These are phyloP conservation scores for Botrytis byssoidea DNA, from an alignment of 2,329 filamentous ascomycete species.

Conservation along the genomic window DNA sequence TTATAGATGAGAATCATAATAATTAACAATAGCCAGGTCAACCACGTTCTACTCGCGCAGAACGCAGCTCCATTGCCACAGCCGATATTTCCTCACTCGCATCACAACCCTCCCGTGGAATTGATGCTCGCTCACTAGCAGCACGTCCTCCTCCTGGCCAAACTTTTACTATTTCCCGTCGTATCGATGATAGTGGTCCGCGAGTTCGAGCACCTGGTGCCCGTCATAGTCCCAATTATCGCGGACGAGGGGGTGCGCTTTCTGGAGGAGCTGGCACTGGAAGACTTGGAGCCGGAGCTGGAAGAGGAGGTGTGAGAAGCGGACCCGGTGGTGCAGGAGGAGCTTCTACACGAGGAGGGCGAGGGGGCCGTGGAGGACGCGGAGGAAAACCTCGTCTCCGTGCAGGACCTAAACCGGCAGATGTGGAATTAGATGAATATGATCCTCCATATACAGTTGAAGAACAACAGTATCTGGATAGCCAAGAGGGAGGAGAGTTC, in stretches of 20 bases:
- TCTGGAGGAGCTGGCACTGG: neutral
- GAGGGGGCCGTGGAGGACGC: constrained; percentile 16
- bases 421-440: constrained; percentile 13
- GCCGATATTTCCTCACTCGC: constrained; percentile 35
- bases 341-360: constrained; percentile 6
- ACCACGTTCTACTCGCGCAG: constrained; percentile 14
- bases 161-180: constrained; percentile 27
- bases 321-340: constrained; percentile 8
- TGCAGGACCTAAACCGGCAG: neutral
- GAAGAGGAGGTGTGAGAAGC: constrained; percentile 29
- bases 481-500: constrained; percentile 31
- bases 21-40: constrained; percentile 3
- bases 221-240: constrained; percentile 5
- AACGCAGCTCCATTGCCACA: constrained; percentile 31
- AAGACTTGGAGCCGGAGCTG: constrained; percentile 27
- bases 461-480: constrained; percentile 31
- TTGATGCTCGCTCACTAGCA: constrained; percentile 39
- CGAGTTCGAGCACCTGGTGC: neutral
- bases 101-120: constrained; percentile 30
- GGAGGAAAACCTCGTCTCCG: constrained; percentile 5
- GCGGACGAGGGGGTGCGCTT: constrained; percentile 16
- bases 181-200: constrained; percentile 16
- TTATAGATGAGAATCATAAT: neutral
- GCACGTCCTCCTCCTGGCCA: constrained; percentile 31
- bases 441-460: constrained; percentile 29